Evolutionary conservation across 2,329 filamentous ascomycete genomes (phyloP).

Genomic region (Aspergillus sclerotialis): DNA sequence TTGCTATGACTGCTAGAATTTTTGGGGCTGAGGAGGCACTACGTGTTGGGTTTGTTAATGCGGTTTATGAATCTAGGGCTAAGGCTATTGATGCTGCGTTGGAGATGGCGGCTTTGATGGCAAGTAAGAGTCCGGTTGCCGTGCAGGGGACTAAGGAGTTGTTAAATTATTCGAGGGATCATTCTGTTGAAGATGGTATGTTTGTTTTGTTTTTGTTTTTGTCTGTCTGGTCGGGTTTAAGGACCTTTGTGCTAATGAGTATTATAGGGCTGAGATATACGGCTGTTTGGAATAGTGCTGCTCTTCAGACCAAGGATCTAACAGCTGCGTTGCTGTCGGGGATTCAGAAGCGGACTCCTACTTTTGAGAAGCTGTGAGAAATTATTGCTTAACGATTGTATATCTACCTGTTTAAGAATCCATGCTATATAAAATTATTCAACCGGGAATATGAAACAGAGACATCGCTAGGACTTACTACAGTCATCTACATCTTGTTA

Average conservation of each 20-base stretch:
- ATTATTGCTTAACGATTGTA: too few relatives aligned
- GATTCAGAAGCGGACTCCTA: conserved; percentile 69
- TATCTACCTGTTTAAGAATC: not conserved
- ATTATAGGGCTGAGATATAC: conserved; percentile 67
- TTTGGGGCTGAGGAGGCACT: conserved; percentile 41
- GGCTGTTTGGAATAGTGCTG: conserved; percentile 76
- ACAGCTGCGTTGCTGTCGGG: conserved; percentile 66
- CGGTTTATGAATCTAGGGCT: conserved; percentile 45
- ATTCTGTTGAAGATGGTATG: conserved; percentile 67
- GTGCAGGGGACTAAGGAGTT: conserved; percentile 84
- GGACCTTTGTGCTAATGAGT: conserved; percentile 1
- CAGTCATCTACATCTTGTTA: too few relatives aligned
- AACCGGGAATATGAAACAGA: not conserved
- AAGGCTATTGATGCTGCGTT: conserved; percentile 57
- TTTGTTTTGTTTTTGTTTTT: conserved; percentile 12
- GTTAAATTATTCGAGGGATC: conserved; percentile 73
- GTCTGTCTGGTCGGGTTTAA: too few relatives aligned
- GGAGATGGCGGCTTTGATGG: conserved; percentile 58
- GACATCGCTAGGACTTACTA: too few relatives aligned
- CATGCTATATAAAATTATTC: not conserved
- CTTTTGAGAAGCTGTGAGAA: conserved; percentile 85
- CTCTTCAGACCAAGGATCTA: conserved; percentile 75
- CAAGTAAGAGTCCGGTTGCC: conserved; percentile 78
- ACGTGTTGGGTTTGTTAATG: conserved; percentile 38
- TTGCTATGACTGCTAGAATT: conserved; percentile 36